These are phyloP conservation scores for Ceratocystis harringtonii DNA, from an alignment of 2,329 filamentous ascomycete species.

Conservation along the genomic window DNA sequence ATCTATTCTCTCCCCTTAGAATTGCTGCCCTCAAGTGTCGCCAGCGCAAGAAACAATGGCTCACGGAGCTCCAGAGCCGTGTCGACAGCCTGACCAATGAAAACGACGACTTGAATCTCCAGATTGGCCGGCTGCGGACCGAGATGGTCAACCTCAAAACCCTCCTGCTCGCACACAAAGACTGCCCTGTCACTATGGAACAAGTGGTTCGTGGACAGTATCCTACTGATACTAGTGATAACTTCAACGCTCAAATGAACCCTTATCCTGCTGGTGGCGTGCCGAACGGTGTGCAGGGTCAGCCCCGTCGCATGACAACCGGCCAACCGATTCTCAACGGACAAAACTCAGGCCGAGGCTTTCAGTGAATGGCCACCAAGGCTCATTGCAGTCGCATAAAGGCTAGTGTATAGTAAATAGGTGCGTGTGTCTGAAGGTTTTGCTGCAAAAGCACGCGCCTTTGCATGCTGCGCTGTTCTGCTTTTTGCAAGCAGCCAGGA, in stretches of 20 bases:
- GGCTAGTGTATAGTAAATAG: not conserved
- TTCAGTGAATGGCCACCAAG: not conserved
- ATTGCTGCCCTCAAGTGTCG: conserved; percentile 94
- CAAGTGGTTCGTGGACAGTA: conserved; percentile 33
- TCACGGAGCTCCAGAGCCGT: conserved; percentile 84
- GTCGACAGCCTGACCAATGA: conserved; percentile 86
- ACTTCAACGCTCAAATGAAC: conserved; percentile 41
- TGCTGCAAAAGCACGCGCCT: too few species aligned
- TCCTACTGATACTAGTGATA: conserved; percentile 44
- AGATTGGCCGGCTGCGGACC: conserved; percentile 72
- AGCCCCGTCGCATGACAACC: conserved; percentile 13
- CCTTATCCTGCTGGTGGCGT: conserved; percentile 28
- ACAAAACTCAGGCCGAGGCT: conserved; percentile 8
- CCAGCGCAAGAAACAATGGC: conserved; percentile 97
- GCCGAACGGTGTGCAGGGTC: not conserved
- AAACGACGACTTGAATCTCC: conserved; percentile 72
- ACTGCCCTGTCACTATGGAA: conserved; percentile 81
- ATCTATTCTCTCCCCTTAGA: conserved; percentile 32
- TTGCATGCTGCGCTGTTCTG: not conserved
- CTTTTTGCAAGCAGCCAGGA: not conserved
- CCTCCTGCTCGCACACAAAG: conserved; percentile 81
- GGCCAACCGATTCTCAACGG: conserved; percentile 15
- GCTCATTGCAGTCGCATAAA: not conserved
- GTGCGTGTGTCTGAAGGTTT: not conserved
- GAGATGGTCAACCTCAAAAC: conserved; percentile 94